Evolutionary conservation across 2,329 filamentous ascomycete genomes (phyloP), one percentile per base, ranked within the genome.

Genomic region (Teratosphaeria nubilosa): DNA sequence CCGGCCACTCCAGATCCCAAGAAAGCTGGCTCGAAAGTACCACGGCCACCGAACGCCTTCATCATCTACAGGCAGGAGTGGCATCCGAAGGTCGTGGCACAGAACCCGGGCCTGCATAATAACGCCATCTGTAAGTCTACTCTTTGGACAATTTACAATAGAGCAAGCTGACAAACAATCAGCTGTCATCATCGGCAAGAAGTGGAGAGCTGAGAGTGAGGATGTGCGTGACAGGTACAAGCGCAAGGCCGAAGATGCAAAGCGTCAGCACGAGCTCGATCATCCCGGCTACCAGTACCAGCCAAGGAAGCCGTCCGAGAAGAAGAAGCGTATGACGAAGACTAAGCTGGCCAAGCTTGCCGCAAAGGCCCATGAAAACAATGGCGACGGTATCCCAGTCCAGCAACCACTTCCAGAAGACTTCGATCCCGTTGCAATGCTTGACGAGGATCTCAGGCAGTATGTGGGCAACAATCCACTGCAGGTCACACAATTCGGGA

Each of bases 1-100:
- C 41, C 41, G 20, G 41, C 41, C 22, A 3, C 5, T 62, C 66
- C 71, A 64, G 70, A 58, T 65, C 70, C 69, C 68, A 59, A 72
- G 63, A 72, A 71, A 61, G 72, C 41, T 22, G 41, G 41, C 41
- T 48, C 20, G 16, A 48, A 72, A 16, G 41, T 48, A 48, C 41
- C 41, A 48, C 9, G 41, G 41, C 41, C n/a, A 48, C 41, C 20
- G 41, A 48, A 48, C 41, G 41, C 41, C 24, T 30, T 53, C 51
- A 32, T 32, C 25, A 32, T 32, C 31, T 32, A 53, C 25, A n/a
- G 51, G 4, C 30, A 41, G 10, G 34, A 41, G 14, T 41, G 11
- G 34, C 34, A 14, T 41, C 11, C 11, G 13, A 16, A 41, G 34
- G 14, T 53, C 71, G 73, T 27, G 27, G 27, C 27, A 7, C 27